Evolutionary conservation across 352 stramenopile species (phyloP).

Genomic region (Pythium coloratum): DNA sequence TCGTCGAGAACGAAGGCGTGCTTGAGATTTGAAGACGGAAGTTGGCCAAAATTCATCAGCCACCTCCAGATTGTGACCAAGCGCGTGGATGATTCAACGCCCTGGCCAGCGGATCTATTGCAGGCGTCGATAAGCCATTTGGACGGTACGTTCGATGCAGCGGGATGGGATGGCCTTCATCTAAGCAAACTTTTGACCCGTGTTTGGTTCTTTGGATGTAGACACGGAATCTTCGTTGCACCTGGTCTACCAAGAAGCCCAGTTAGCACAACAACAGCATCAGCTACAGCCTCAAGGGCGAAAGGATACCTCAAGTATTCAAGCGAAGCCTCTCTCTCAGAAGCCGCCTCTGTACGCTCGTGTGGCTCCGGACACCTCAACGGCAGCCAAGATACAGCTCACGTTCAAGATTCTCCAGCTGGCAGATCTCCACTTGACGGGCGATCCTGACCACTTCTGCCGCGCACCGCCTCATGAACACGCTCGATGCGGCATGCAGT

Average conservation of each 20-base stretch:
- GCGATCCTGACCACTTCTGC: slow-evolving; percentile 40
- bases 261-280: neutral
- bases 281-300: neutral
- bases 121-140: neutral
- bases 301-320: neutral
- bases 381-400: slow-evolving; percentile 11
- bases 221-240: neutral
- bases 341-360: slow-evolving; percentile 12
- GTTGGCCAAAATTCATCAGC: neutral
- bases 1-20: neutral
- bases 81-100: neutral
- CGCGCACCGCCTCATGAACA: slow-evolving; percentile 16
- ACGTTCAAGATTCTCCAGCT: slow-evolving; percentile 62
- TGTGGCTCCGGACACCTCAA: neutral
- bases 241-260: neutral
- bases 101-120: neutral
- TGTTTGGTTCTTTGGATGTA: neutral
- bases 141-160: neutral
- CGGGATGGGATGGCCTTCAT: too few relatives aligned
- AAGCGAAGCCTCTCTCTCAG: neutral
- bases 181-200: too few relatives aligned
- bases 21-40: slow-evolving; percentile 3
- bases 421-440: slow-evolving; percentile 56
- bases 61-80: neutral
- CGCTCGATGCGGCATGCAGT: slow-evolving; percentile 36